Evolutionary conservation across 768 basidiomycete species (phyloP), one percentile per base, ranked within the genome.

Genomic region (Cystofilobasidium capitatum): DNA sequence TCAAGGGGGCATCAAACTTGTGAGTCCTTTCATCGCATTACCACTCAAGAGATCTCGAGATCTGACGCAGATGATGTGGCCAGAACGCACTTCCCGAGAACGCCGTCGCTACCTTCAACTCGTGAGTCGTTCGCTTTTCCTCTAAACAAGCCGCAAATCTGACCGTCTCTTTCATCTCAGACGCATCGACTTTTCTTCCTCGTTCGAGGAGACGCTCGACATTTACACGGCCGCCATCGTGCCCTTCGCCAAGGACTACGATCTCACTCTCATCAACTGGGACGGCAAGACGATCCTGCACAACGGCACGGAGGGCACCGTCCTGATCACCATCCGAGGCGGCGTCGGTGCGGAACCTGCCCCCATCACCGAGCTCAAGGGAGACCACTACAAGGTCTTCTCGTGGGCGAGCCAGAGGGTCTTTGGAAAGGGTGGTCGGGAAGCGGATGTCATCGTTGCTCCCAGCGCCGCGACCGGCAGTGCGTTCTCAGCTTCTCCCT

Each of bases 11-110:
- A 24, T 44, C 35, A 58, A 64, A 31, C 39, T 64, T 1, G 47
- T 67, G 17, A 31, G 66, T 40, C 22, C 20, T 26, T 16, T 20
- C 22, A n/a, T n/a, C n/a, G n/a, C n/a, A n/a, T n/a, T n/a, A n/a
- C n/a, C n/a, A n/a, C n/a, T 7, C 45, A 1, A 42, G 24, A 12
- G 2, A 7, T 22, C 16, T 39, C 14, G n/a, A 3, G 22, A 24
- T 33, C 22, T n/a, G n/a, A n/a, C n/a, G n/a, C n/a, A n/a, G n/a
- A n/a, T n/a, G n/a, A n/a, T n/a, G n/a, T n/a, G n/a, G n/a, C 22
- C 13, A 49, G 51, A 68, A 68, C 36, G 66, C 66, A 7, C 62
- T 68, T n/a, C 66, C 66, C 16, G 66, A 68, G 54, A 39, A 24
- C n/a, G 61, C 60, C 7, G 8, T 14, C 13, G 66, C 58, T 2